Percentiles rank a stretch among this genome's conserved stretches.
phyloP scores from a whole-genome alignment of 306 rosid species.

The Pyrus pyrifolia region DNA sequence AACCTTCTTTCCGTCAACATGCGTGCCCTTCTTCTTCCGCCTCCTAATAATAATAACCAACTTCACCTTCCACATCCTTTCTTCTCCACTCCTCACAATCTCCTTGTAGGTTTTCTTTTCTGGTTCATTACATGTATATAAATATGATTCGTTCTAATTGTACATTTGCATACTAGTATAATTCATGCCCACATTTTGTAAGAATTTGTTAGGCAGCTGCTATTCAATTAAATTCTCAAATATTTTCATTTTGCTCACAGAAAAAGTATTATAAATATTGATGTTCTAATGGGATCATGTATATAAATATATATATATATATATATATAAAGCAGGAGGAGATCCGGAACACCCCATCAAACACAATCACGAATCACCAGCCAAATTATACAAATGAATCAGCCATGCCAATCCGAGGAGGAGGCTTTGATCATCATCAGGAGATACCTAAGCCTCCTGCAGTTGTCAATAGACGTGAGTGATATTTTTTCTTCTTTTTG shows the following conservation, averaged over 20 bases:
- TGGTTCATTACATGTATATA: neutral
- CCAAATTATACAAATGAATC: conserved; percentile 39
- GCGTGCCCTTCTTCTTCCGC: conserved; percentile 60
- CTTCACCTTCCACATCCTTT: conserved; percentile 61
- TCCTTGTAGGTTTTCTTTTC: conserved; percentile 34
- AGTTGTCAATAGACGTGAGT: conserved; percentile 66
- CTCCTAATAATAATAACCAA: conserved; percentile 38
- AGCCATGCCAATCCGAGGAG: conserved; percentile 45
- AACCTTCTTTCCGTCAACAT: conserved; percentile 83
- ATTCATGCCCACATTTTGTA: neutral
- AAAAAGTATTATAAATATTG: neutral
- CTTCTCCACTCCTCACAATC: conserved; percentile 57
- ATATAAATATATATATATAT: too few relatives aligned
- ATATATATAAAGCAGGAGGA: conserved; percentile 52
- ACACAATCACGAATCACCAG: conserved; percentile 45
- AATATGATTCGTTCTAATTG: neutral
- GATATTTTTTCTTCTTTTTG: neutral
- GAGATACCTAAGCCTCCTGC: conserved; percentile 72
- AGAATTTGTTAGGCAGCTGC: neutral
- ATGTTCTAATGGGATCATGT: neutral
- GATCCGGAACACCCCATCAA: conserved; percentile 61
- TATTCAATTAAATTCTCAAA: neutral
- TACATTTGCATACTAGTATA: neutral
- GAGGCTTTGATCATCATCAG: conserved; percentile 20
- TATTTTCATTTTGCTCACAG: neutral